Conservation (phyloP, 176 grass and related monocot species). For the Oryza glumipatula region DNA sequence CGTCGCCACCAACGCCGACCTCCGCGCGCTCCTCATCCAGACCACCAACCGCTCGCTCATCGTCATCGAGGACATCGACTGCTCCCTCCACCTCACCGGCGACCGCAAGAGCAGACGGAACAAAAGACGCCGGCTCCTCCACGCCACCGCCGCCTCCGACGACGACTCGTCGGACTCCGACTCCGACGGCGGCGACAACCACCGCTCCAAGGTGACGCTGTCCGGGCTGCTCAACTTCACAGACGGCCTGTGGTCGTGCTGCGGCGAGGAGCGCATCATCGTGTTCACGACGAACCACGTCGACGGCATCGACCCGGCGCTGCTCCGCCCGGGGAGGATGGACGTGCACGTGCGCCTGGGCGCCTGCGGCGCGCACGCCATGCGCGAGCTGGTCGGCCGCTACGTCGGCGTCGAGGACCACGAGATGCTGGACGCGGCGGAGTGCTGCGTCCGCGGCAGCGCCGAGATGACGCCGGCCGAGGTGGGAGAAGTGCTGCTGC, state of each 20-base stretch:
- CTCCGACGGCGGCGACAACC: slow-evolving; percentile 21
- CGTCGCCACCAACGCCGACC: slow-evolving; percentile 75
- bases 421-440: slow-evolving; percentile 57
- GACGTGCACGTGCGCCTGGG: slow-evolving; percentile 91
- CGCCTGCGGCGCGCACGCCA: slow-evolving; percentile 68
- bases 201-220: slow-evolving; percentile 72
- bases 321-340: slow-evolving; percentile 89
- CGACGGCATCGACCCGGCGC: slow-evolving; percentile 81
- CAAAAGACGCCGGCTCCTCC: slow-evolving; percentile 52
- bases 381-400: slow-evolving; percentile 70
- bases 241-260: slow-evolving; percentile 97
- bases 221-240: slow-evolving; percentile 96
- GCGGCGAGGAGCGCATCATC: slow-evolving; percentile 90
- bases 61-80: slow-evolving; percentile 97
- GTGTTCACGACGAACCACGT: slow-evolving; percentile 98
- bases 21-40: slow-evolving; percentile 82
- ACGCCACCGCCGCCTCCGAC: slow-evolving; percentile 39
- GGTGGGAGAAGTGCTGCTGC: slow-evolving; percentile 84
- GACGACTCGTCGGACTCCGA: slow-evolving; percentile 65
- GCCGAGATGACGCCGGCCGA: slow-evolving; percentile 96
- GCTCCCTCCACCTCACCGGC: slow-evolving; percentile 88
- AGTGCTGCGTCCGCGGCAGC: slow-evolving; percentile 54
- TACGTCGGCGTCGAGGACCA: slow-evolving; percentile 62
- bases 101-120: slow-evolving; percentile 55
- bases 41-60: slow-evolving; percentile 91